phyloP scores from a whole-genome alignment of 2,329 filamentous ascomycete genomes.

The Cladosporium cucumerinum region DNA sequence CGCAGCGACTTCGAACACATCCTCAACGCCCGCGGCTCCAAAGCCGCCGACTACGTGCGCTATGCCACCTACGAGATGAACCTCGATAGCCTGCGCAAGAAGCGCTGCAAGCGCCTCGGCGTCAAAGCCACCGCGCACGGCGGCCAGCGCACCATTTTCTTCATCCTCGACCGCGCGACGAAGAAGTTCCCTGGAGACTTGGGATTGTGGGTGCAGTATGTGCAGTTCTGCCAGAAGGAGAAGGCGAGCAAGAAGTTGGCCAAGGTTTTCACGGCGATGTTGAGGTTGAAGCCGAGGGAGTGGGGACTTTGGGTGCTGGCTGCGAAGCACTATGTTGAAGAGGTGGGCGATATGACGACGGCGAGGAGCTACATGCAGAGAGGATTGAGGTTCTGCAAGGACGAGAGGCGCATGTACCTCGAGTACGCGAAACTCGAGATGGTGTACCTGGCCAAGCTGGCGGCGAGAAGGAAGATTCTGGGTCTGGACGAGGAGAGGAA shows the following conservation, averaged over 20 bases:
- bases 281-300: constrained; percentile 82
- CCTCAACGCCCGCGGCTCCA: constrained; percentile 75
- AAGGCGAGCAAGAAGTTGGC: constrained; percentile 59
- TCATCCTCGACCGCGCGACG: constrained; percentile 82
- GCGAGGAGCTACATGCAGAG: constrained; percentile 84
- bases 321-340: constrained; percentile 73
- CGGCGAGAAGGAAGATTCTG: constrained; percentile 66
- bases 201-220: constrained; percentile 84
- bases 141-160: constrained; percentile 79
- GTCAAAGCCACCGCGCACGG: constrained; percentile 66
- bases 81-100: constrained; percentile 70
- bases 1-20: constrained; percentile 91
- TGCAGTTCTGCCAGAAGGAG: constrained; percentile 72
- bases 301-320: constrained; percentile 80
- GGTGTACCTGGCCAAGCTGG: constrained; percentile 82
- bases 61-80: constrained; percentile 74
- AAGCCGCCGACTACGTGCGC: constrained; percentile 73
- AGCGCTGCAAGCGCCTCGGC: constrained; percentile 76
- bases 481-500: constrained; percentile 54
- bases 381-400: constrained; percentile 83
- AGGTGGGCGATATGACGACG: constrained; percentile 79
- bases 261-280: constrained; percentile 61
- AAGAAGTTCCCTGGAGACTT: constrained; percentile 78
- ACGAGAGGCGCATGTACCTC: constrained; percentile 71
- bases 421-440: constrained; percentile 91